Evolutionary conservation across 2,329 filamentous ascomycete genomes (phyloP), one percentile per base, ranked within the genome.

Genomic region (Neopestalotiopsis sp.): DNA sequence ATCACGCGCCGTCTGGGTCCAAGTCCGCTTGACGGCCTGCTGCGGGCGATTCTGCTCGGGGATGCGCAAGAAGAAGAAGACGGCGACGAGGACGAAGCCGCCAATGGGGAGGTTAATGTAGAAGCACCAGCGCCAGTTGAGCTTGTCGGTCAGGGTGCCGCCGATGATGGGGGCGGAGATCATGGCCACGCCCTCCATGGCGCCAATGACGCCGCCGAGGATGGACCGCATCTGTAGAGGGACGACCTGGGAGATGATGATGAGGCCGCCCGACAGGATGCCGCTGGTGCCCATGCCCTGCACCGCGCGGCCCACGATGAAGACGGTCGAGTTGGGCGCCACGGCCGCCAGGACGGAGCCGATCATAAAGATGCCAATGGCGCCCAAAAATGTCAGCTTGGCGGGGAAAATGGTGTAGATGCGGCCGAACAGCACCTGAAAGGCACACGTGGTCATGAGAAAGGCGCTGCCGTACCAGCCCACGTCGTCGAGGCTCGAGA

Each of bases 221-320:
- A 79, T 77, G 2, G 76, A 80, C 68, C 81, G 72, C 67, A 81
- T 80, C 12, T 76, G 73, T 1, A 83, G 74, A 2, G 81, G 80
- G 1, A 81, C 78, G 38, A 72, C 70, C 52, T 75, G 69, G 30
- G 72, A 70, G 40, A 78, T 67, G 65, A 81, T 78, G 70, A 77
- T 71, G 28, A 71, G 71, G 2, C 68, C 71, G 4, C 81, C 81
- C 3, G 77, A 75, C n/a, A 78, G 76, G 14, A 82, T 75, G 1
- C 81, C 80, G 0, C 75, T 79, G 3, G 74, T 77, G 0, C 81
- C 82, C 1, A 80, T 49, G 1, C 81, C 82, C 3, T 81, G 75
- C 1, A 83, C 60, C 0, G 79, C 79, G 20, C 82, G 75, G 0
- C 82, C 82, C 0, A 76, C 70, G n/a, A 83, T 83, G 2, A 83